Base-by-base conservation (phyloP, 116 monocot genomes). In the Trichopus zeylanicus region DNA sequence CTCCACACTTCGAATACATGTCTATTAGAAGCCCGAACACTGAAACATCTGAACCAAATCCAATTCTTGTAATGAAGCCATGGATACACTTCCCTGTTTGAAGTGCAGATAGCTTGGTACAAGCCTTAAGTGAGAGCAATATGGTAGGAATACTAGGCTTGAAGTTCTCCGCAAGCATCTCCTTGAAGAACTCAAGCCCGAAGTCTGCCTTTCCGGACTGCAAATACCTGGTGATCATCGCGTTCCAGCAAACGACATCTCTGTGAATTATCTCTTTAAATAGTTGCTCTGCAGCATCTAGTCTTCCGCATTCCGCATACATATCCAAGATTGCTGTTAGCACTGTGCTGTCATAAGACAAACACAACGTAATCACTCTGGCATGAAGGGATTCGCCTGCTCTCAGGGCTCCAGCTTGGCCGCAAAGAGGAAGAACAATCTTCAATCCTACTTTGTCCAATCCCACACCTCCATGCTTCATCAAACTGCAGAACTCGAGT, bases 1-100 rank as follows among this genome's bases (percentile, higher is more conserved):
- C 69, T 16, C 69, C 69, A 51, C 69, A 60, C 39, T 69, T 69
- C 0, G 39, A 60, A 24, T 69, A 69, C 69, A 69, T 60, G 30
- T 59, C 69, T 22, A 69, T 42, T 11, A 69, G 60, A 60, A 54
- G 53, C 7, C 69, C 69, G 9, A 29, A 39, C n/a, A 60, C 34
- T 0, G 69, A 61, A 53, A 54, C 23, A 69, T 54, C 69, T 30
- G 34, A 21, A 30, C 34, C 19, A n/a, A 69, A 53, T 20, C 69
- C 69, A 39, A 21, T 37, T n/a, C 23, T 52, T 29, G 18, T 42
- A 19, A 53, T 24, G 12, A 16, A 53, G 39, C 60, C 53, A 61
- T 69, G 69, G 3, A 69, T 23, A 5, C 29, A 2, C 60, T 30
- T 69, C 16, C 69, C 69, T 3, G 24, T 3, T 26, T 46, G 60